Conservation (phyloP, 805 yeast genomes). For the Cyberlindnera euphorbiiphila region DNA sequence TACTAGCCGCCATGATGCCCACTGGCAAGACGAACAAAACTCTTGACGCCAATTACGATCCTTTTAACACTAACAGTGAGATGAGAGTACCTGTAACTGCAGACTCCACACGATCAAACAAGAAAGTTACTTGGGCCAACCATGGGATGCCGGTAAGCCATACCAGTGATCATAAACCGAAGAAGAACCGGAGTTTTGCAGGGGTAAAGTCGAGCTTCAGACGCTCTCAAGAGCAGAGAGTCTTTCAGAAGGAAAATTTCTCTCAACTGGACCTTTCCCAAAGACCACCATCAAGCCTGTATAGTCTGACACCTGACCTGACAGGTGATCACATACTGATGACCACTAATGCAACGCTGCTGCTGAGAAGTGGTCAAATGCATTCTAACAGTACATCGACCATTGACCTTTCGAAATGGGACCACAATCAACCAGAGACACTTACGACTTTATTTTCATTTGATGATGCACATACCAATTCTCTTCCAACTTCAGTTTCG, state of each 20-base stretch:
- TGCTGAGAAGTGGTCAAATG: too few relatives aligned
- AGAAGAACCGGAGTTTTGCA: background rate
- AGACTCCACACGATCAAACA: constrained; percentile 5
- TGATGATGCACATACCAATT: background rate
- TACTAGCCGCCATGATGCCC: constrained; percentile 1
- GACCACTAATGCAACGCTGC: too few relatives aligned
- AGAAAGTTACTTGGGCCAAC: constrained; percentile 9
- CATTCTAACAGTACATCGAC: background rate
- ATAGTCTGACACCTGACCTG: constrained; percentile 24
- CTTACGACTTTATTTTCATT: constrained; percentile 7
- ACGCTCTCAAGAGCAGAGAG: background rate
- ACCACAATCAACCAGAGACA: background rate
- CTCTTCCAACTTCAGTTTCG: constrained; percentile 4
- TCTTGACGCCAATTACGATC: constrained; percentile 6
- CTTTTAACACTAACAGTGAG: constrained; percentile 2
- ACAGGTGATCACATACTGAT: constrained; percentile 6
- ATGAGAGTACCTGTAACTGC: constrained; percentile 6
- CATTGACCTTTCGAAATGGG: background rate
- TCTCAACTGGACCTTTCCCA: constrained; percentile 6
- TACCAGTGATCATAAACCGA: background rate
- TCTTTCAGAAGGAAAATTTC: background rate
- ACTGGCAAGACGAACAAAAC: background rate
- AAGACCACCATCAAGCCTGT: constrained; percentile 23
- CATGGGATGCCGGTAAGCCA: background rate
- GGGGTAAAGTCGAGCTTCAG: constrained; percentile 7